Base-by-base conservation (phyloP, 805 yeast species). In the Sugiyamaella chiloensis region DNA sequence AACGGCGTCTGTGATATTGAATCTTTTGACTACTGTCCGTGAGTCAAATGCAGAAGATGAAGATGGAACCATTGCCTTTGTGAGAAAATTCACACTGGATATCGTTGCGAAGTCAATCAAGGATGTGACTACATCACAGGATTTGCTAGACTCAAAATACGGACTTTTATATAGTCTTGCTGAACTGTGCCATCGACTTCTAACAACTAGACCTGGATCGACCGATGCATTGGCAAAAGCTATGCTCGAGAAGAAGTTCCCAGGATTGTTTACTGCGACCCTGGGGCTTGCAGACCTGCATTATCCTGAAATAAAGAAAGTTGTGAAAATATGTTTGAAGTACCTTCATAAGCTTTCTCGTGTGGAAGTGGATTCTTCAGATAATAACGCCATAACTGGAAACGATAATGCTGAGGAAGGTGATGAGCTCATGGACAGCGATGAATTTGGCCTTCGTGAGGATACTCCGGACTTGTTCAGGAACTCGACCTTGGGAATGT, bases 401-500 rank as follows among this genome's bases (percentile, higher is more conserved):
- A 23, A 32, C 24, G 40, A 34, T 14, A 26, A 26, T 24, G 44
- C 41, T 24, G 79, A 73, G 20, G 59, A 52, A 19, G 62, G 58
- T 2, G 68, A 63, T n/a, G 68, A 53, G 21, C 61, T 59, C 5
- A 80, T 72, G 31, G 78, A 74, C 36, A 82, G 78, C 26, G 91
- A 82, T 14, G 80, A 77, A 30, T 67, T 64, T 5, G 59, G 49
- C 4, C 52, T 46, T 20, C 61, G 74, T 24, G 95, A 85, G 45
- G 91, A 87, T 45, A 79, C 89, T 0, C 89, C 95, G 0, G 90
- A 90, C 62, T 70, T 90, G 59, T 81, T 91, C 65, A 72, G 84
- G 32, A 90, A 93, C 61, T 90, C 97, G 0, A 87, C 97, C 0
- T 71, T 91, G 34, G 97, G 96, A 1, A 90, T 91, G 95, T 91